Evolutionary conservation across 2,329 filamentous ascomycete genomes (phyloP).

Genomic region (Davidsoniella eucalypti): DNA sequence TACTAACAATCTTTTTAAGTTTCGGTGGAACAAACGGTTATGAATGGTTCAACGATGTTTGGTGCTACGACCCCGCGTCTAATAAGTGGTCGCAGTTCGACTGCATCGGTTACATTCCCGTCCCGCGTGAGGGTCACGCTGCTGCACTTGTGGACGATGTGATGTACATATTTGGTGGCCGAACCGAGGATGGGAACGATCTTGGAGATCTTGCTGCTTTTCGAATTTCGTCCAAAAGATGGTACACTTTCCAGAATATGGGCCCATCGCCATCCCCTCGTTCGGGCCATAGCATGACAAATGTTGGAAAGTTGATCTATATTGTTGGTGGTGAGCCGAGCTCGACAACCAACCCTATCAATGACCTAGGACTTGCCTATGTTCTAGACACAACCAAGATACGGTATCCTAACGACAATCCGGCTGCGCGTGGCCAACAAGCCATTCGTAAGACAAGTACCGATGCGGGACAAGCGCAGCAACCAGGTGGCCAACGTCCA

Average conservation of each 20-base stretch:
- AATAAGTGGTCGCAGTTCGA: constrained; percentile 82
- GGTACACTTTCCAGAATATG: constrained; percentile 99
- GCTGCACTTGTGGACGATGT: constrained; percentile 89
- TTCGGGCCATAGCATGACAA: constrained; percentile 95
- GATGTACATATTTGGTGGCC: constrained; percentile 97
- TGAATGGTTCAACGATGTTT: constrained; percentile 98
- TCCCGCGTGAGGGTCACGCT: constrained; percentile 84
- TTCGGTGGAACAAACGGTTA: constrained; percentile 95
- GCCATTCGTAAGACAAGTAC: constrained; percentile 28
- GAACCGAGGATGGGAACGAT: constrained; percentile 83
- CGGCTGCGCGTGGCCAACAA: constrained; percentile 24
- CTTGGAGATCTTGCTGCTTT: constrained; percentile 81
- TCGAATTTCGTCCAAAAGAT: constrained; percentile 59
- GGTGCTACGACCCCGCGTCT: constrained; percentile 73
- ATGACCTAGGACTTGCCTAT: constrained; percentile 78
- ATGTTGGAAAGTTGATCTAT: constrained; percentile 80
- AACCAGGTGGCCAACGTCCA: constrained; percentile 20
- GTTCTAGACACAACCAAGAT: constrained; percentile 92
- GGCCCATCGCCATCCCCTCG: constrained; percentile 83
- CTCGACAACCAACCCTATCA: constrained; percentile 61
- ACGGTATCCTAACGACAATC: constrained; percentile 69
- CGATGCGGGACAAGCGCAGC: constrained; percentile 15
- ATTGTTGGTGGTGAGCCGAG: constrained; percentile 91
- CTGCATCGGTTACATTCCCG: constrained; percentile 94
- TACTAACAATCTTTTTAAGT: constrained; percentile 25